Conservation (phyloP, 176 grass and related monocot species). For the Zea luxurians region DNA sequence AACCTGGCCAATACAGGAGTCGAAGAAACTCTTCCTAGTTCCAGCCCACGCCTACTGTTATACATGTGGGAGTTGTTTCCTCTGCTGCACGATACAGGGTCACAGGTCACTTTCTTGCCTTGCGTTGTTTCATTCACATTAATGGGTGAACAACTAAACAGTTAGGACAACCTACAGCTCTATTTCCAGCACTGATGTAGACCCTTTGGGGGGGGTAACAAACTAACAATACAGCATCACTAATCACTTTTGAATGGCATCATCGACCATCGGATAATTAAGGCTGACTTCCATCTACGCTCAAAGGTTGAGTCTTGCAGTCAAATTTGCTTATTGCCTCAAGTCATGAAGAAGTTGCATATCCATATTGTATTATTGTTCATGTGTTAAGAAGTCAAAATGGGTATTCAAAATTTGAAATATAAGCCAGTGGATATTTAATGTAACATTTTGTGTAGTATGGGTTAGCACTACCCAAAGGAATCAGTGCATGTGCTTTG, state of each 20-base stretch:
- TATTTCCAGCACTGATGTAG: not conserved
- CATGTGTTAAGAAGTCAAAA: conserved; percentile 23
- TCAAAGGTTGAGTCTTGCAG: not conserved
- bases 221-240: too few species aligned
- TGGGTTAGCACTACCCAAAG: not conserved
- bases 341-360: not conserved
- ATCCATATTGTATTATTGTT: not conserved
- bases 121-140: conserved; percentile 18
- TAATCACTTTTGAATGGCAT: not conserved
- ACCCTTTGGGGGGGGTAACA: not conserved
- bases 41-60: not conserved
- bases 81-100: not conserved
- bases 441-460: conserved; percentile 9
- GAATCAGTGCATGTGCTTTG: not conserved
- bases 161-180: not conserved
- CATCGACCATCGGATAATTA: not conserved
- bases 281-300: not conserved
- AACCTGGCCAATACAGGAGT: not conserved
- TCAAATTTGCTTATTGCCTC: not conserved
- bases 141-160: conserved; percentile 5
- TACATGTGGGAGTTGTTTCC: not conserved
- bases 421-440: not conserved
- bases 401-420: not conserved
- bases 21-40: conserved; percentile 6
- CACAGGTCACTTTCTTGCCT: conserved; percentile 12